Base-by-base conservation (phyloP, 257 asterid genomes). In the Rubia yunnanensis region DNA sequence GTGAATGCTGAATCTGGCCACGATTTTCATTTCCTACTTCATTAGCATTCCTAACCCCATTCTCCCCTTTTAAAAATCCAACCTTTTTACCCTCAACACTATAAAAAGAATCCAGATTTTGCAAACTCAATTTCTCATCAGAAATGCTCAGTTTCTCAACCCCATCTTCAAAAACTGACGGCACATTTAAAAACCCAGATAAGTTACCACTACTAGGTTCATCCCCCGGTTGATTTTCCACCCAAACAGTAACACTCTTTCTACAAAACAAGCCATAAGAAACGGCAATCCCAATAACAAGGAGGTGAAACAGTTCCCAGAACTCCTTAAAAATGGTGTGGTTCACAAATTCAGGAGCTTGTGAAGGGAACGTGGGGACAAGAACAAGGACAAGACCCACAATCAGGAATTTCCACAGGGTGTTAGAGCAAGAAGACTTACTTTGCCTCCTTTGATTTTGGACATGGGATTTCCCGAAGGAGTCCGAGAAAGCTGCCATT, bases 261-360 rank as follows among this genome's bases (percentile, higher is more conserved):
- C 83, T 82, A 79, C 84, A 60, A 63, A 91, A 88, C 76, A 91
- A 64, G 52, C 96, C 96, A 50, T 91, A 91, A 7, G 94, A 86
- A 65, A 91, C 81, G 52, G 84, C 91, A 66, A 91, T 73, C 49
- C 96, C 98, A 61, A 91, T 78, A 77, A 88, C 84, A 27, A 88
- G 71, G 41, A 91, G 96, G 76, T 86, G 95, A 10, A 88, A 57
- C 28, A 86, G 83, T 76, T 91, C 98, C 96, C 95, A 88, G 34
- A 88, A 75, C 35, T 83, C 72, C 28, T 81, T 68, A 22, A 82
- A 49, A 34, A 83, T 13, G 57, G 54, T 69, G 36, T 78, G 78
- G 46, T 65, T 75, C 70, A 86, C 65, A 80, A 84, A 86, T 18
- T 74, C 88, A 1, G 96, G 95, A 20, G 96, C 85, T 79, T 83